A percentile compares a stretch with the other conserved stretches of the same genome.
These are phyloP conservation scores for Oryza longistaminata DNA, from an alignment of 176 grass and related monocot genomes.

Conservation along the genomic window DNA sequence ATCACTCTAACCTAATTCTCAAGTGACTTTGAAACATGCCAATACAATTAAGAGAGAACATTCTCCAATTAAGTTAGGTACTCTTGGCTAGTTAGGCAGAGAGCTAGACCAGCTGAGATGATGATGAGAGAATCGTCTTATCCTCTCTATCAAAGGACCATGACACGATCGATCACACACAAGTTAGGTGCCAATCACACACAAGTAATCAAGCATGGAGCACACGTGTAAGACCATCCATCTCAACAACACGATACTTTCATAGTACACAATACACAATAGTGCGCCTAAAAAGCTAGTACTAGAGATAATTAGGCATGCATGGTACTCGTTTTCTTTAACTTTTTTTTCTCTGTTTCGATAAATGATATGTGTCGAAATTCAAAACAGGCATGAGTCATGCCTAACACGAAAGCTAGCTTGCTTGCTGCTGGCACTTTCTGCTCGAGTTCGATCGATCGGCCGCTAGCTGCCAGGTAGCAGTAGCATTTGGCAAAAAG, in stretches of 20 bases:
- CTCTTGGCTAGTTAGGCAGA: constrained; percentile 20
- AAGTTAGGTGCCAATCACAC: constrained; percentile 27
- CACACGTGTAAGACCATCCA: constrained; percentile 41
- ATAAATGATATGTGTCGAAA: constrained; percentile 48
- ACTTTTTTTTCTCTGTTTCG: not conserved
- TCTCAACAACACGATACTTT: not conserved
- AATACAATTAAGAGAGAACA: not conserved
- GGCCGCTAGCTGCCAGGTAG: constrained; percentile 36
- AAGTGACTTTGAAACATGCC: too few relatives aligned
- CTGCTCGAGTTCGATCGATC: not conserved
- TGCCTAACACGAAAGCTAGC: constrained; percentile 43
- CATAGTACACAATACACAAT: not conserved
- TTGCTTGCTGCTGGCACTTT: not conserved
- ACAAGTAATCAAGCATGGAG: not conserved
- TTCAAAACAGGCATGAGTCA: constrained; percentile 28
- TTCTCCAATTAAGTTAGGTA: constrained; percentile 8
- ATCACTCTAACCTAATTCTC: too few relatives aligned
- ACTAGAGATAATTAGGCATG: not conserved
- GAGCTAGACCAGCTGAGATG: not conserved
- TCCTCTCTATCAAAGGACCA: not conserved
- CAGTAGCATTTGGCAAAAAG: constrained; percentile 11
- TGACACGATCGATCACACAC: not conserved
- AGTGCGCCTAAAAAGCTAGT: constrained; percentile 35
- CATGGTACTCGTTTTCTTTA: not conserved
- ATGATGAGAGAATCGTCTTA: constrained; percentile 3